Conservation (phyloP, 805 yeast species). For the Isabelozyma rhagii region DNA sequence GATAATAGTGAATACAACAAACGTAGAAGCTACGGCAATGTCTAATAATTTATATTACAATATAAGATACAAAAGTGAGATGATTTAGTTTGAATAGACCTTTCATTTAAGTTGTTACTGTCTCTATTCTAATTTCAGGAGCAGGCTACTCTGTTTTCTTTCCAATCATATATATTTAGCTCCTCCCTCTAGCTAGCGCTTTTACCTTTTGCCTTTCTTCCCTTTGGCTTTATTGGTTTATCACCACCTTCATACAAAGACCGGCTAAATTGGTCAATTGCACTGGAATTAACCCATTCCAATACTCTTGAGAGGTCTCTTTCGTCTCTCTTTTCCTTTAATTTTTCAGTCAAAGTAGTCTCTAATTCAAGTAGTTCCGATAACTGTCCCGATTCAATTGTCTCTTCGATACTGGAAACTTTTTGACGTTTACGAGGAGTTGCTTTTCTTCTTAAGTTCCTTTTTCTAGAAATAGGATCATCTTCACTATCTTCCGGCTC, state of each 20-base stretch:
- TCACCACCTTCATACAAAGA: conserved; percentile 58
- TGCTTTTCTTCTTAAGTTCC: conserved; percentile 26
- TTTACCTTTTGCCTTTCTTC: conserved; percentile 10
- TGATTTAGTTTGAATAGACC: too few relatives aligned
- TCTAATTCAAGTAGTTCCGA: conserved; percentile 22
- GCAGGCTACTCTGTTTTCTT: background rate
- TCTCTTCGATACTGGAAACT: conserved; percentile 24
- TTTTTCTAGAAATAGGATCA: conserved; percentile 22
- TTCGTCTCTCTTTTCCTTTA: conserved; percentile 32
- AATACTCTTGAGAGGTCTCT: conserved; percentile 45
- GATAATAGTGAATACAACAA: conserved; percentile 6
- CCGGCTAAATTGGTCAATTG: conserved; percentile 49
- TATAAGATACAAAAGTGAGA: background rate
- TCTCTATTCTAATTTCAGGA: background rate
- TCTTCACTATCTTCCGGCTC: conserved; percentile 33
- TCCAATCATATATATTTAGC: background rate
- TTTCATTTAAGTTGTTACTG: too few relatives aligned
- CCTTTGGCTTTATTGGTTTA: conserved; percentile 16
- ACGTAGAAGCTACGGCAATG: conserved; percentile 5
- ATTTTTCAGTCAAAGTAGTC: conserved; percentile 22
- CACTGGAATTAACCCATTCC: conserved; percentile 63
- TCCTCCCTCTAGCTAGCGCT: background rate
- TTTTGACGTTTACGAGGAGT: conserved; percentile 36
- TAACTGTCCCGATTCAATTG: conserved; percentile 22
- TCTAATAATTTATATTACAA: too few relatives aligned